Evolutionary conservation across 345 rosid genomes (phyloP).

Genomic region (Eucalyptus globulus): DNA sequence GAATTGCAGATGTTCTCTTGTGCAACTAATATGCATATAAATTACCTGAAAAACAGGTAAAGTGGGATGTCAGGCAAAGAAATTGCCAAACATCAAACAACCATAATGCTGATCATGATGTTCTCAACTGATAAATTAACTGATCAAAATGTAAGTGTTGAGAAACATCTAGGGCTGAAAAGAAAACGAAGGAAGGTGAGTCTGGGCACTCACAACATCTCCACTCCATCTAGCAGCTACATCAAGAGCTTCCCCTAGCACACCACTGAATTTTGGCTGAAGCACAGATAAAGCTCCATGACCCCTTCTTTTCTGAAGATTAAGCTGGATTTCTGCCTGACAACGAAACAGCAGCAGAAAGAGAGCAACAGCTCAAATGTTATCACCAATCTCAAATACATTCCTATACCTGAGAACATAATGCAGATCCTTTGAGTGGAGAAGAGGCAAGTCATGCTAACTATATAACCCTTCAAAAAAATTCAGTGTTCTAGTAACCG

Average conservation of each 20-base stretch:
- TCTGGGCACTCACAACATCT: constrained; percentile 76
- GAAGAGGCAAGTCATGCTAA: background rate
- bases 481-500: background rate
- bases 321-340: constrained; percentile 97
- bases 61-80: background rate
- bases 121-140: background rate
- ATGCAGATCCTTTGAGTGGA: background rate
- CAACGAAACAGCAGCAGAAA: constrained; percentile 7
- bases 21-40: background rate
- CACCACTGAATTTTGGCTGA: constrained; percentile 91
- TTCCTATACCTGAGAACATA: background rate
- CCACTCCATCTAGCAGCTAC: constrained; percentile 98
- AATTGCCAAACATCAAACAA: background rate
- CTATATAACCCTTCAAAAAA: background rate
- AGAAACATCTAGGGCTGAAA: background rate
- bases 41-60: background rate
- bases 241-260: constrained; percentile 92
- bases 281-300: constrained; percentile 85
- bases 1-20: background rate
- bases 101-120: background rate
- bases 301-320: constrained; percentile 92
- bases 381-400: background rate
- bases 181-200: background rate
- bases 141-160: background rate
- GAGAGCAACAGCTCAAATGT: background rate